These are phyloP conservation scores for Mollisia scopiformis DNA, from an alignment of 2,329 filamentous ascomycete species.

Conservation along the genomic window DNA sequence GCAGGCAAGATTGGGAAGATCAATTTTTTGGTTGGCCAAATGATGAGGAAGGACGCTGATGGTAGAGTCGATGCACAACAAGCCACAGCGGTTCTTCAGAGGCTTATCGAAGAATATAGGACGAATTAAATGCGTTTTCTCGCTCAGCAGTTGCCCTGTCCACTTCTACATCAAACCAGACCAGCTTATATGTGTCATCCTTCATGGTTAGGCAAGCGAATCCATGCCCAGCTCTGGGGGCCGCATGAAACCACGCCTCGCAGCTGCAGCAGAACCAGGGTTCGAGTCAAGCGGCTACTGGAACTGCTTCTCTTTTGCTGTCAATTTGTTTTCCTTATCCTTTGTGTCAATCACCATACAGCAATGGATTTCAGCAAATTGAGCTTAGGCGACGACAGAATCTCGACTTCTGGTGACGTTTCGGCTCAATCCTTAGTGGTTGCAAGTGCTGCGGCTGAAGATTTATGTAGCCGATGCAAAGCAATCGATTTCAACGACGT, in stretches of 20 bases:
- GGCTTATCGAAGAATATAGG: conserved; percentile 42
- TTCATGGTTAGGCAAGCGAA: neutral
- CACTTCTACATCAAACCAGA: neutral
- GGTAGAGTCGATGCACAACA: conserved; percentile 64
- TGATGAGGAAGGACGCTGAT: conserved; percentile 63
- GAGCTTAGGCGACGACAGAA: neutral
- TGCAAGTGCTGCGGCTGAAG: neutral
- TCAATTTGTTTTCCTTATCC: neutral
- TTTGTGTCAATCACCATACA: neutral
- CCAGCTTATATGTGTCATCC: neutral
- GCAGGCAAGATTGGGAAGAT: conserved; percentile 67
- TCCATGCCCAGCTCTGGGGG: neutral
- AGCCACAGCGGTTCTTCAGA: conserved; percentile 56
- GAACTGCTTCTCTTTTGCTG: neutral
- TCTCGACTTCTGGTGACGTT: neutral
- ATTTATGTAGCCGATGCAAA: neutral
- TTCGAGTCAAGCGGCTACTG: neutral
- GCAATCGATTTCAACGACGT: neutral
- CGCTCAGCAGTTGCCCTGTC: neutral
- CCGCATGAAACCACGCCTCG: neutral
- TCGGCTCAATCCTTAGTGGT: neutral
- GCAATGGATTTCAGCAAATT: neutral
- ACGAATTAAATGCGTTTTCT: neutral
- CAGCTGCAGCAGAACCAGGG: neutral
- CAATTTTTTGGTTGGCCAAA: conserved; percentile 70